phyloP scores from a whole-genome alignment of 2,329 filamentous ascomycete genomes.

The Fusarium brachygibbosum region DNA sequence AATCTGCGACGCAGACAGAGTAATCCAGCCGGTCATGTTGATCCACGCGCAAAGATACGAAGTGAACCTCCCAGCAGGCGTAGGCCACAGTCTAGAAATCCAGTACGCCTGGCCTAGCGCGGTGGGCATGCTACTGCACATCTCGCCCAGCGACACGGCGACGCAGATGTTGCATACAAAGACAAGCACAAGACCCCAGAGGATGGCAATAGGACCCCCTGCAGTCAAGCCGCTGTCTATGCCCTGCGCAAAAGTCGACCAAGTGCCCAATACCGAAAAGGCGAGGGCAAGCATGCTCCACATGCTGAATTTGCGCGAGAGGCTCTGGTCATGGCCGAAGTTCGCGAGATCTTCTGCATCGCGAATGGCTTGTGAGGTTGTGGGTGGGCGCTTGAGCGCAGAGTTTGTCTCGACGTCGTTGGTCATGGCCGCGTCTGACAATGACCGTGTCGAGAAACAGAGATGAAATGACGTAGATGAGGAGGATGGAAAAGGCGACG shows the following conservation, averaged over 20 bases:
- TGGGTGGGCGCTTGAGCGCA: slow-evolving; percentile 43
- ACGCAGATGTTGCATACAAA: slow-evolving; percentile 66
- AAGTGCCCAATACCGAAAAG: slow-evolving; percentile 70
- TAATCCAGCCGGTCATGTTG: slow-evolving; percentile 72
- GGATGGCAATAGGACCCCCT: slow-evolving; percentile 66
- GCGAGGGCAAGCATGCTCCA: slow-evolving; percentile 70
- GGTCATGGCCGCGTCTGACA: slow-evolving; percentile 46
- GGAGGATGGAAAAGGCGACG: slow-evolving; percentile 31
- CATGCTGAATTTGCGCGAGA: slow-evolving; percentile 63
- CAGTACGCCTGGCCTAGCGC: slow-evolving; percentile 72
- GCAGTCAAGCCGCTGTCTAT: slow-evolving; percentile 64
- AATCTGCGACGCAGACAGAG: slow-evolving; percentile 66
- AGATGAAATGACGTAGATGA: slow-evolving; percentile 22
- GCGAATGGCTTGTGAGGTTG: slow-evolving; percentile 48
- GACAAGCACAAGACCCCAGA: slow-evolving; percentile 69
- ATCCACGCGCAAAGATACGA: slow-evolving; percentile 72
- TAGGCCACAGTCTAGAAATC: slow-evolving; percentile 57
- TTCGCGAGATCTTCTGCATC: slow-evolving; percentile 58
- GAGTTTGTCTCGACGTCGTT: slow-evolving; percentile 45
- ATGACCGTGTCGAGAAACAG: slow-evolving; percentile 41
- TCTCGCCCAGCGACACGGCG: slow-evolving; percentile 67
- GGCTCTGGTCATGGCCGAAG: slow-evolving; percentile 57
- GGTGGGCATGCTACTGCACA: slow-evolving; percentile 71
- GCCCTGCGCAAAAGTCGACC: slow-evolving; percentile 68
- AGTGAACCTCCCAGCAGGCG: slow-evolving; percentile 60